A percentile compares a stretch with the other conserved stretches of the same genome.
phyloP scores from a whole-genome alignment of 1,139 yeast genomes.

The Nakaseomyces sp. region DNA sequence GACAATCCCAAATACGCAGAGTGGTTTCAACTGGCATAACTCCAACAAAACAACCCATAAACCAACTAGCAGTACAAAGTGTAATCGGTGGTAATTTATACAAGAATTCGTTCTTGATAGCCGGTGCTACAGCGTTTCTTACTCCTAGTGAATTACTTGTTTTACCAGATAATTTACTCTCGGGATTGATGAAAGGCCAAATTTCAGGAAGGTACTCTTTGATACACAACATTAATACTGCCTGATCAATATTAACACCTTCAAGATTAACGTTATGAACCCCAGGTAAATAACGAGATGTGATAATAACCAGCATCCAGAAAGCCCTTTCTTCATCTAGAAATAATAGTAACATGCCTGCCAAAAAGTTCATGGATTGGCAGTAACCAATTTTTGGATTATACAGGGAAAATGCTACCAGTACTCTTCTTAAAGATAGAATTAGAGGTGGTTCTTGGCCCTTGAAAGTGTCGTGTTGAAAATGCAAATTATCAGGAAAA shows the following conservation, averaged over 20 bases:
- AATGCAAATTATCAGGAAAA: slow-evolving; percentile 83
- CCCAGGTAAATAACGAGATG: slow-evolving; percentile 80
- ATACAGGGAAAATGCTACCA: slow-evolving; percentile 75
- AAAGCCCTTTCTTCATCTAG: slow-evolving; percentile 84
- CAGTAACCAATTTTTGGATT: slow-evolving; percentile 93
- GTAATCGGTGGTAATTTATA: slow-evolving; percentile 81
- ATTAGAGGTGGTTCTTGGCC: slow-evolving; percentile 54
- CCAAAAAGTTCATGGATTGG: slow-evolving; percentile 85
- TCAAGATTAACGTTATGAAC: slow-evolving; percentile 85
- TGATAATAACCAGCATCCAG: slow-evolving; percentile 91
- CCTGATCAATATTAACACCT: slow-evolving; percentile 94
- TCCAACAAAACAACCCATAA: slow-evolving; percentile 90
- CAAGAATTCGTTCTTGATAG: slow-evolving; percentile 49
- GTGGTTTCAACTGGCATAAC: slow-evolving; percentile 80
- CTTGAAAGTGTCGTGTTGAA: slow-evolving; percentile 37
- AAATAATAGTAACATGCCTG: slow-evolving; percentile 73
- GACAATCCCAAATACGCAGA: slow-evolving; percentile 85
- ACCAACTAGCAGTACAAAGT: slow-evolving; percentile 93
- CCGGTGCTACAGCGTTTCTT: background rate
- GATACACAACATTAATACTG: slow-evolving; percentile 80
- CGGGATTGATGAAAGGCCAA: slow-evolving; percentile 45
- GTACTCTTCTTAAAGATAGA: slow-evolving; percentile 65
- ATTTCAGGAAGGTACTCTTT: slow-evolving; percentile 75
- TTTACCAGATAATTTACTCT: slow-evolving; percentile 10
- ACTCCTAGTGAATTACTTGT: slow-evolving; percentile 12